These are phyloP conservation scores for Geotrichum carabidarum DNA, from an alignment of 1,139 yeast genomes.

Conservation along the genomic window DNA sequence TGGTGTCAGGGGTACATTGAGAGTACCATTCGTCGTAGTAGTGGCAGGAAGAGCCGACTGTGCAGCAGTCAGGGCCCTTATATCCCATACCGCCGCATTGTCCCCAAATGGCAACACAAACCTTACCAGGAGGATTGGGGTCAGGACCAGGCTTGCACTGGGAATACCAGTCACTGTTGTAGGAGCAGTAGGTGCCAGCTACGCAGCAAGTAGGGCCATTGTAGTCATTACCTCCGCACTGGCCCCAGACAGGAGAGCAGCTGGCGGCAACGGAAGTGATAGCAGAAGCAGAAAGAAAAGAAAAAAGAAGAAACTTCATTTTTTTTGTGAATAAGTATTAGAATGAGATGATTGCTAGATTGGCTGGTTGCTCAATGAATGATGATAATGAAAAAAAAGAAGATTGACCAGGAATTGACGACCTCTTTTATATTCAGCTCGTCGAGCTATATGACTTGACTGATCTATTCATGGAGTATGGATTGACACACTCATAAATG, in stretches of 20 bases:
- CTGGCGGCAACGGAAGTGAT: neutral
- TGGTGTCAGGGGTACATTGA: conserved; percentile 1
- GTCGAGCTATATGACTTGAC: too few relatives aligned
- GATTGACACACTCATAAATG: too few relatives aligned
- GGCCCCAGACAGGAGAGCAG: neutral
- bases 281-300: too few relatives aligned
- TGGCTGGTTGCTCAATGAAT: too few relatives aligned
- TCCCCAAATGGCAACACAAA: neutral
- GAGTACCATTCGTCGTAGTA: neutral
- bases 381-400: too few relatives aligned
- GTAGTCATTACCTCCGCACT: conserved; percentile 11
- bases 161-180: conserved; percentile 5
- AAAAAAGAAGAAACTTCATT: too few relatives aligned
- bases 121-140: neutral
- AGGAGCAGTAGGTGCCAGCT: conserved; percentile 10
- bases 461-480: too few relatives aligned
- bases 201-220: conserved; percentile 13
- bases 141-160: conserved; percentile 3
- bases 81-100: conserved; percentile 8
- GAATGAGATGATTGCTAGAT: too few relatives aligned
- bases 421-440: too few relatives aligned
- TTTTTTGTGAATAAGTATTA: too few relatives aligned
- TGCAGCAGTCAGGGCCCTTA: conserved; percentile 7
- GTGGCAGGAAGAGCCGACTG: neutral
- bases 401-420: too few relatives aligned